Evolutionary conservation across 2,329 filamentous ascomycete genomes (phyloP), one percentile per base, ranked within the genome.

Genomic region (Knufia fluminis): DNA sequence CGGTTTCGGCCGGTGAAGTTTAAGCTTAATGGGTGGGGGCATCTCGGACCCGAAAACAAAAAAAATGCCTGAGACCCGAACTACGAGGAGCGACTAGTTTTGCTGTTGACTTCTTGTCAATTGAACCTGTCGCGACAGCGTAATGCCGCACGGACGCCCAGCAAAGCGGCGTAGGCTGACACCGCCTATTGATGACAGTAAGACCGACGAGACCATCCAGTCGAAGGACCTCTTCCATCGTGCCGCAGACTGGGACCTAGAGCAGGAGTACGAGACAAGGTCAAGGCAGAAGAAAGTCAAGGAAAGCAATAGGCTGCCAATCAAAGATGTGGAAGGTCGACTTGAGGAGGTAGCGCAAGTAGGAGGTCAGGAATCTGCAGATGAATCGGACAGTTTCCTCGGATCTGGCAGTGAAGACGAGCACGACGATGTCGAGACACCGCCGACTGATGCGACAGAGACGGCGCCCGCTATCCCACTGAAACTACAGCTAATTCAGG

Each of bases 211-310:
- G 31, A 63, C 61, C 22, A 54, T 60, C 41, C 53, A 57, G 43
- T 54, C 64, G 42, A 64, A 66, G 32, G 76, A 78, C 48, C 89
- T 90, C 65, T 78, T 86, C 69, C 79, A 79, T 60, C 83, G 79
- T 61, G 87, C 85, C 4, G 76, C 86, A 52, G 83, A 81, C 67
- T 97, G 91, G 89, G 82, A 95, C 62, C 76, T 95, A 43, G 92
- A 95, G 71, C 85, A 94, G 63, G 84, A 87, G 66, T 97, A 96
- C 72, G 89, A 94, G 67, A 78, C 78, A 53, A 80, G 81, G 58
- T 82, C 85, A 41, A 78, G 86, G 59, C 92, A 92, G 65, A 87
- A 85, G 66, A 86, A 88, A 65, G 76, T 78, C 50, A 78, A 81
- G 59, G 85, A 90, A 63, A 83, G 72, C 63, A 87, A 79, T 32